Conservation (phyloP, 2,329 filamentous ascomycete genomes). For the Talaromyces sp. region DNA sequence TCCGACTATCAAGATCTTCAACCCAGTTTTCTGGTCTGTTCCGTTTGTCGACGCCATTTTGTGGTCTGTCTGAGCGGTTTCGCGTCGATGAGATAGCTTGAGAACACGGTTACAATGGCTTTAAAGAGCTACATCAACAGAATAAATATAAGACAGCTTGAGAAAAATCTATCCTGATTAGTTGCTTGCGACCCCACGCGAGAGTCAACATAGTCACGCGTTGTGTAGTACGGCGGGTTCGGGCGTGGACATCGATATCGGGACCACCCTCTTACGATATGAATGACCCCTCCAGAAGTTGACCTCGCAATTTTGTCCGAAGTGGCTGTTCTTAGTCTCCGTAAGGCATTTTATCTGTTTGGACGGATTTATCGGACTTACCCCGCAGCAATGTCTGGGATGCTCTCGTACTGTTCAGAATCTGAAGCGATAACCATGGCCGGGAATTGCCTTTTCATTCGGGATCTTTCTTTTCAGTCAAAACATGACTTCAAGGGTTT, state of each 20-base stretch:
- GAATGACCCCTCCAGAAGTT: background rate
- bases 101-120: background rate
- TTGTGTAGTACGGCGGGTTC: background rate
- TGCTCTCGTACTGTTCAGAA: background rate
- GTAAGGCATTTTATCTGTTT: background rate
- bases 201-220: background rate
- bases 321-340: background rate
- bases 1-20: conserved; percentile 33
- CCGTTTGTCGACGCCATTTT: background rate
- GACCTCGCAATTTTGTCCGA: background rate
- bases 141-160: background rate
- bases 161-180: conserved; percentile 22
- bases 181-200: background rate
- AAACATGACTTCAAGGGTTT: background rate
- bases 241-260: background rate
- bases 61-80: background rate
- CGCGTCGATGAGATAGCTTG: background rate
- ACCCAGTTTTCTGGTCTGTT: background rate
- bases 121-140: background rate
- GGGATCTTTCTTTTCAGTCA: background rate
- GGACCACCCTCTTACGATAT: background rate
- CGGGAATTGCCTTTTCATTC: background rate
- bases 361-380: background rate
- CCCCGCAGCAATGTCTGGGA: background rate
- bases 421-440: background rate